Base-by-base conservation (phyloP, 2,329 filamentous ascomycete species). In the Diaporthe amygdali region DNA sequence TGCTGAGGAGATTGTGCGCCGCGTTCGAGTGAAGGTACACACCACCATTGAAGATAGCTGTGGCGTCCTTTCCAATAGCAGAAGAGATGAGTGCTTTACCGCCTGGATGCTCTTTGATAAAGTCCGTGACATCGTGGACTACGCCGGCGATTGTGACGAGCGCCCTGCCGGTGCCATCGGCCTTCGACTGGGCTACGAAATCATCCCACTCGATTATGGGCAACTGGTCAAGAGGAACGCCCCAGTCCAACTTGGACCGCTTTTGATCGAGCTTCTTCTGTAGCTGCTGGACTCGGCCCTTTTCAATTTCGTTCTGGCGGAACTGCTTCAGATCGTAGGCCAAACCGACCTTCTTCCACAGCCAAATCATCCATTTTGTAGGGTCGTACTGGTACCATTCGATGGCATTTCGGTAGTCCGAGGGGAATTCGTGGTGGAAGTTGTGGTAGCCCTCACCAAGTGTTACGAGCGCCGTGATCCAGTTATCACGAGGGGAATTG, bases 181-280 rank as follows among this genome's bases (percentile, higher is more conserved):
- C 44, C 87, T 94, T 93, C 77, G 91, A 85, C 81, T 95, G 89
- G 74, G 91, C 89, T 69, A 94, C 91, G 77, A 94, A 97, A 78
- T 95, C 93, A 74, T 96, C 94, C 93, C 94, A 97, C 81, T 92
- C 90, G 82, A 97, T 88, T 75, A 96, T 94, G 55, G 94, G 94
- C 9, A 97, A 89, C 83, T 95, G 92, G 82, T 96, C 94, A 30
- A 97, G 89, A 72, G 94, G 94, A 74, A 92, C 89, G 81, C 94
- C 94, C 94, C 94, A 97, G 85, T 97, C 93, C 73, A 97, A 92
- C 74, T 86, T 90, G 76, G 93, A 83, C 78, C 94, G 93, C 89
- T 94, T 93, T 85, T 95, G 93, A 83, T 97, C 94, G 73, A 97
- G 90, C 89, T 96, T 96, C 93, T 96, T 96, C 88, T 96, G 94